phyloP scores from a whole-genome alignment of 345 rosid genomes.

The Mercurialis annua region DNA sequence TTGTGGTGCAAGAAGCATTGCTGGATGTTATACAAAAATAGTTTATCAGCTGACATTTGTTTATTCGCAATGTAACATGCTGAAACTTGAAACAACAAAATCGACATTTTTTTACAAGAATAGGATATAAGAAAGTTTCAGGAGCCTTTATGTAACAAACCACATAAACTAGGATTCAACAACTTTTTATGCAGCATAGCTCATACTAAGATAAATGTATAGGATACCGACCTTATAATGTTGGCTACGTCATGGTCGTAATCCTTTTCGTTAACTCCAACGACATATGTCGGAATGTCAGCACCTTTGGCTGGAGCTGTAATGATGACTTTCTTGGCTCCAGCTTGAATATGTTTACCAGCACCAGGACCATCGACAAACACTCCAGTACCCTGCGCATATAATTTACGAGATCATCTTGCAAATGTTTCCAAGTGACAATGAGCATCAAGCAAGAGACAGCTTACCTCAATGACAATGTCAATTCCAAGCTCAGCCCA shows the following conservation, averaged over 20 bases:
- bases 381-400: slow-evolving; percentile 86
- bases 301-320: slow-evolving; percentile 99
- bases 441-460: neutral
- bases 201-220: too few relatives aligned
- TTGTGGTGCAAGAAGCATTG: slow-evolving; percentile 98
- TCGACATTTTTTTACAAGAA: too few relatives aligned
- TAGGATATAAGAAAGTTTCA: too few relatives aligned
- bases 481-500: slow-evolving; percentile 98
- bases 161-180: too few relatives aligned
- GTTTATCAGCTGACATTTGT: slow-evolving; percentile 2
- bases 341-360: slow-evolving; percentile 97
- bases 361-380: slow-evolving; percentile 99
- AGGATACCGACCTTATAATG: slow-evolving; percentile 64
- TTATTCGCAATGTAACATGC: neutral
- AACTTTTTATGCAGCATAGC: too few relatives aligned
- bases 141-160: too few relatives aligned
- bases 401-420: neutral
- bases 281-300: slow-evolving; percentile 91
- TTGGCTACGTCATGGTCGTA: slow-evolving; percentile 68
- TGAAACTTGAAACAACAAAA: neutral
- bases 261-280: slow-evolving; percentile 89
- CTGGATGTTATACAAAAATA: slow-evolving; percentile 34
- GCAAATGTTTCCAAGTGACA: neutral
- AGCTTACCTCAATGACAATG: slow-evolving; percentile 85
- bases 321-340: slow-evolving; percentile 93